phyloP scores from a whole-genome alignment of 352 stramenopile genomes.

The Globisporangium nodosum region DNA sequence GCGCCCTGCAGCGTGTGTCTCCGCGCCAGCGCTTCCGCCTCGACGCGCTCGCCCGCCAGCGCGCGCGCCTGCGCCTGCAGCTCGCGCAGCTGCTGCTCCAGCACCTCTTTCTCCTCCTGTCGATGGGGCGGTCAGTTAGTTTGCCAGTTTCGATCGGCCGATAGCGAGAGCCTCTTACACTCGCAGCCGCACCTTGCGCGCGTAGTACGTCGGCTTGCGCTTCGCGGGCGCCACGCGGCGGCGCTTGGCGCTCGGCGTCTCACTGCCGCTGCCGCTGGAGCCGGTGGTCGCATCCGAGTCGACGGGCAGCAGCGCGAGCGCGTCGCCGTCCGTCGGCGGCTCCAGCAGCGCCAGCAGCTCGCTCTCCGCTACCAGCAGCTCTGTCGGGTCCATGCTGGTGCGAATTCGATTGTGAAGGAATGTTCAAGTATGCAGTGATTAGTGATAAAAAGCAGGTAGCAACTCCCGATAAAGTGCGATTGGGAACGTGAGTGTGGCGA shows the following conservation, averaged over 20 bases:
- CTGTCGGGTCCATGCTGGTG: background rate
- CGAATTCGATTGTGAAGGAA: background rate
- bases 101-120: slow-evolving; percentile 39
- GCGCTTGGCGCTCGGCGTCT: background rate
- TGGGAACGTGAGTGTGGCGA: too few relatives aligned
- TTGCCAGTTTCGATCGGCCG: too few relatives aligned
- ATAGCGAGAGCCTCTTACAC: too few relatives aligned
- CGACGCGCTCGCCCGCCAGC: slow-evolving; percentile 5
- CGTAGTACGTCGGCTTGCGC: background rate
- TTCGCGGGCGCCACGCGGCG: background rate
- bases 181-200: background rate
- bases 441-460: background rate
- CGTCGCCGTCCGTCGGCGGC: background rate
- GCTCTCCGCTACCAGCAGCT: background rate
- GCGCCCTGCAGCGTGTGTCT: background rate
- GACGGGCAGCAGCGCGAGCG: background rate
- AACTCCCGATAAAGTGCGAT: background rate
- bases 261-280: background rate
- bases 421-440: too few relatives aligned
- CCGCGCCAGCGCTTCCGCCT: background rate
- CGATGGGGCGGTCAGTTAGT: background rate
- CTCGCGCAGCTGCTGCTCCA: slow-evolving; percentile 24
- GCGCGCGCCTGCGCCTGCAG: slow-evolving; percentile 22
- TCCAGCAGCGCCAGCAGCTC: slow-evolving; percentile 1
- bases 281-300: background rate